phyloP scores from a whole-genome alignment of 345 rosid species.

The Ceriops decandra region DNA sequence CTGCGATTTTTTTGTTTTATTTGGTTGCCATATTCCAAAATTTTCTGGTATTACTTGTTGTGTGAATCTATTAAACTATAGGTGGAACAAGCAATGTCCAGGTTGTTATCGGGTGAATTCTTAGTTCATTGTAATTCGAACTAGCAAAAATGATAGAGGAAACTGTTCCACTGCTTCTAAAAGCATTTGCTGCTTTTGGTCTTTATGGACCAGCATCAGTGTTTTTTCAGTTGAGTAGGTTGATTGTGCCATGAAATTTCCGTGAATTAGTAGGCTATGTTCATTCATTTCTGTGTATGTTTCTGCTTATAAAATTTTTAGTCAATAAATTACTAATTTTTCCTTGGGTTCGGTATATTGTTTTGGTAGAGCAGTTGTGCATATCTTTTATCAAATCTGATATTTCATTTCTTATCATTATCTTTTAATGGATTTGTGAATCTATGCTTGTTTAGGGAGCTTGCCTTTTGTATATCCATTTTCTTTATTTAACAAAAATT shows the following conservation, averaged over 20 bases:
- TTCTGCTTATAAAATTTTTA: not conserved
- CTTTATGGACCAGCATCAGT: not conserved
- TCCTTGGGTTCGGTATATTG: not conserved
- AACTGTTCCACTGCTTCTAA: too few relatives aligned
- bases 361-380: not conserved
- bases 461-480: constrained; percentile 10
- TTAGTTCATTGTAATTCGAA: too few relatives aligned
- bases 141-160: too few relatives aligned
- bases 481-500: not conserved
- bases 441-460: not conserved
- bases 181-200: not conserved
- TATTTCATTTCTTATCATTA: too few relatives aligned
- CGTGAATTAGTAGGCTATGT: constrained; percentile 1
- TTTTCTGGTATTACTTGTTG: not conserved
- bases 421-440: not conserved
- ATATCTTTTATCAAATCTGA: constrained; percentile 2
- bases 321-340: too few relatives aligned
- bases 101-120: too few relatives aligned
- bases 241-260: constrained; percentile 6
- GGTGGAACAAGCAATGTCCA: too few relatives aligned
- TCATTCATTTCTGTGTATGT: not conserved
- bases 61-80: too few relatives aligned
- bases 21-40: constrained; percentile 1
- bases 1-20: not conserved
- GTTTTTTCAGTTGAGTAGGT: not conserved